Percentiles rank a stretch among this genome's conserved stretches.
phyloP scores from a whole-genome alignment of 208 protist genomes.

The Acanthamoeba healyi region DNA sequence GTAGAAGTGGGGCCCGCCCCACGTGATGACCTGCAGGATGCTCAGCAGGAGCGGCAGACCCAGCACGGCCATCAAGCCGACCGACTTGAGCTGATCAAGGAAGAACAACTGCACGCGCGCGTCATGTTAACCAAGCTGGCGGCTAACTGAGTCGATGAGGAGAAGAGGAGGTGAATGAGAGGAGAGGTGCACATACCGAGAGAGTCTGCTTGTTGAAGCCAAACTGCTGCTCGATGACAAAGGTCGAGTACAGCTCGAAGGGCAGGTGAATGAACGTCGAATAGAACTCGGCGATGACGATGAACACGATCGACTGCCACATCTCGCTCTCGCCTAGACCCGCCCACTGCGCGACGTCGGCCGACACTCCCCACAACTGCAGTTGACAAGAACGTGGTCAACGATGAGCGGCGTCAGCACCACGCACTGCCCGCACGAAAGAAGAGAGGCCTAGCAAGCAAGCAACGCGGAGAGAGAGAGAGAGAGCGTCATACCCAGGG shows the following conservation, averaged over 20 bases:
- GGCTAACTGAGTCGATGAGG: no score
- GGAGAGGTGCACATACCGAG: not conserved
- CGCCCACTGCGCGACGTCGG: not conserved
- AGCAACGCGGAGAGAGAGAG: not conserved
- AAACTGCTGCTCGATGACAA: conserved; percentile 51
- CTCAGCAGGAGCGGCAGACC: not conserved
- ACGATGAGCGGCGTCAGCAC: no score
- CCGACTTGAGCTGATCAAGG: conserved; percentile 41
- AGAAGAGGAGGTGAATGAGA: no score
- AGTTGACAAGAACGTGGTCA: no score
- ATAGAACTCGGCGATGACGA: not conserved
- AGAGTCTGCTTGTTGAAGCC: conserved; percentile 61
- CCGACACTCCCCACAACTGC: conserved; percentile 2
- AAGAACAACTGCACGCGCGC: not conserved
- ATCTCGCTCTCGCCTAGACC: conserved; percentile 8
- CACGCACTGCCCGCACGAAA: no score
- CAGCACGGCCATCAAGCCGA: conserved; percentile 3
- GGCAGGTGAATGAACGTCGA: conserved; percentile 21
- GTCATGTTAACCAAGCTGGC: no score
- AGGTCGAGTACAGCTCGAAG: conserved; percentile 58
- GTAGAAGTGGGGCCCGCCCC: conserved; percentile 56
- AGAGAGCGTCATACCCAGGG: not conserved
- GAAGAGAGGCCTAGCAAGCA: no score
- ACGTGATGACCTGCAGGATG: conserved; percentile 14
- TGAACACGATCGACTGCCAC: conserved; percentile 20